Base-by-base conservation (phyloP, 2,329 filamentous ascomycete genomes). In the Cercospora brassicicola region DNA sequence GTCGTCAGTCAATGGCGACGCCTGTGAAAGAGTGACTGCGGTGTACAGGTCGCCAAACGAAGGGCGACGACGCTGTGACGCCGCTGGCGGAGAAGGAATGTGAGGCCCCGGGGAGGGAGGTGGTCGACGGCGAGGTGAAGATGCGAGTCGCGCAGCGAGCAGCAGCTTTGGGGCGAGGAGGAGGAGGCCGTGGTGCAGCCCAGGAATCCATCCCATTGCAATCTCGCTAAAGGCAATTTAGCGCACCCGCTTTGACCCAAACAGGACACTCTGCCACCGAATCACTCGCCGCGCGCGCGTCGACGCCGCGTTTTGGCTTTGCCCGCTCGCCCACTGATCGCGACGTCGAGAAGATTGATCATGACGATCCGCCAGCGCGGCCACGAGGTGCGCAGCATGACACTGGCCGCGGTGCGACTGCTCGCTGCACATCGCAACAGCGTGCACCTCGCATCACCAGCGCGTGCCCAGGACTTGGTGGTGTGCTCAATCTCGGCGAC, bases 21-120 rank as follows among this genome's bases (percentile, higher is more conserved):
- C 53, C 53, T n/a, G 59, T 26, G 61, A 64, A 64, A n/a, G 61
- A 64, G 48, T 64, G 61, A 64, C 45, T 62, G 60, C 60, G n/a
- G 42, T 23, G 61, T 8, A 64, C 61, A 64, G 61, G 61, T 31
- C 61, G 61, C 28, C 61, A 42, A 64, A 64, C 45, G 61, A 64
- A 56, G 13, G 61, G 48, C 61, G 61, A 56, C 61, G 61, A 51
- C 31, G 18, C 61, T 64, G 61, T 39, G 53, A 33, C 31, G 26
- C 28, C 26, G 39, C 42, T 23, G 20, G 42, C 20, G 36, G 60
- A n/a, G 39, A 62, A 62, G 26, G 60, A 62, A 53, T 53, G 60
- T 62, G 60, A 62, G 60, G 39, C 39, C 23, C 39, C 39, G 36
- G 59, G 18, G 20, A 18, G 31, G 36, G 36, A 36, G 59, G 56